Base-by-base conservation (phyloP, 1,139 yeast genomes). In the Hansenula anomala region DNA sequence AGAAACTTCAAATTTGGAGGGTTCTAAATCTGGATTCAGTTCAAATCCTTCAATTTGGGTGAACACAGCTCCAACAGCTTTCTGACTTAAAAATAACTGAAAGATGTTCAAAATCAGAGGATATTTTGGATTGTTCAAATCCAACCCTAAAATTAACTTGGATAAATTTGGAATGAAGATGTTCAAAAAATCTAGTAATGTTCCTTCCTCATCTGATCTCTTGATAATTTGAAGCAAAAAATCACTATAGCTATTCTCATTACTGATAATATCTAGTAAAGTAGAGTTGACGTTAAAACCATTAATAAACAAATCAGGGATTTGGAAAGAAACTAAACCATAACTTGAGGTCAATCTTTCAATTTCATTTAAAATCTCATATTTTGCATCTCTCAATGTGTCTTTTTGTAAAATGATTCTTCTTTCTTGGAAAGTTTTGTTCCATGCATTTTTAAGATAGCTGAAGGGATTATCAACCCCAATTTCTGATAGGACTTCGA, bases 261-360 rank as follows among this genome's bases (percentile, higher is more conserved):
- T 55, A 17, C 46, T 43, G 17, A 72, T 52, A n/a, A 70, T 59
- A 27, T 61, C 61, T 27, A 48, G 47, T 30, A 67, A 47, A 36
- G 57, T 63, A 2, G 30, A 11, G 8, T 22, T 19, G 4, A 45
- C 34, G 29, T 41, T 35, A n/a, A n/a, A n/a, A 11, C 52, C 52
- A 28, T 52, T 51, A 3, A 42, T 33, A 33, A 80, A 80, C 80
- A 82, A 74, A 42, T 80, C 89, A 4, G 83, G 79, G 10, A 80
- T 73, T 55, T 80, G 88, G 53, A 86, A 78, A 28, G 83, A 63
- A 28, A 86, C 79, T 27, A 80, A 68, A 0, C 88, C 88, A 59
- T 81, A 87, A 18, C 85, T 79, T 14, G 83, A 67, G 13, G 79
- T 60, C 35, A 81, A 65, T 36, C 79, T 61, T 36, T 75, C 68